Evolutionary conservation across 1,139 yeast genomes (phyloP).

Genomic region (Yueomyces sp.): DNA sequence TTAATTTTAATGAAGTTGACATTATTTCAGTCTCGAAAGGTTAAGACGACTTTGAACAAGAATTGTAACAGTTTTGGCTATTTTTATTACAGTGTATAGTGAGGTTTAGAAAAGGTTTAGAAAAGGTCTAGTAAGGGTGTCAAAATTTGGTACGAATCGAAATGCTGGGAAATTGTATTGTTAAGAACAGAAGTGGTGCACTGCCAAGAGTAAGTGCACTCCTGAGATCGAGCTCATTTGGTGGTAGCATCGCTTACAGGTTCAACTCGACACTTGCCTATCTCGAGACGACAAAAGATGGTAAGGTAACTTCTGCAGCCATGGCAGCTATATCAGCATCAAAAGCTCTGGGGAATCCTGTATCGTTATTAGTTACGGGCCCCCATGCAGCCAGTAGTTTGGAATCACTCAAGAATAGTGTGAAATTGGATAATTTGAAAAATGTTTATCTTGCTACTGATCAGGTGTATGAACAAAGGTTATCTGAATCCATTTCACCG

Average conservation of each 20-base stretch:
- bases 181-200: too few species aligned
- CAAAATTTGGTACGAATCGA: too few species aligned
- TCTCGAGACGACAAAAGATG: constrained; percentile 44
- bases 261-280: constrained; percentile 55
- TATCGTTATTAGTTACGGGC: constrained; percentile 51
- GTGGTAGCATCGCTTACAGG: background rate
- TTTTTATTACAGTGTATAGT: too few species aligned
- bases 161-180: too few species aligned
- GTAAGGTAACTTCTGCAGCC: constrained; percentile 51
- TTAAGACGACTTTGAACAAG: too few species aligned
- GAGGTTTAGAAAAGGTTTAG: too few species aligned
- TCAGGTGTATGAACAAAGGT: constrained; percentile 38
- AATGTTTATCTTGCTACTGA: constrained; percentile 42
- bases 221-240: too few species aligned
- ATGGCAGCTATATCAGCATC: constrained; percentile 59
- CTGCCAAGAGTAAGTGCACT: too few species aligned
- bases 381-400: constrained; percentile 34
- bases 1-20: too few species aligned
- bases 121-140: too few species aligned
- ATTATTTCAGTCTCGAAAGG: too few species aligned
- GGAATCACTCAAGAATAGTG: constrained; percentile 27
- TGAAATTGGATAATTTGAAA: constrained; percentile 25
- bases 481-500: constrained; percentile 60
- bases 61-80: too few species aligned
- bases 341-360: constrained; percentile 46